A percentile compares a stretch with the other conserved stretches of the same genome.
Evolutionary conservation across 306 rosid species (phyloP).

Genomic region (Boehmeria nivea): DNA sequence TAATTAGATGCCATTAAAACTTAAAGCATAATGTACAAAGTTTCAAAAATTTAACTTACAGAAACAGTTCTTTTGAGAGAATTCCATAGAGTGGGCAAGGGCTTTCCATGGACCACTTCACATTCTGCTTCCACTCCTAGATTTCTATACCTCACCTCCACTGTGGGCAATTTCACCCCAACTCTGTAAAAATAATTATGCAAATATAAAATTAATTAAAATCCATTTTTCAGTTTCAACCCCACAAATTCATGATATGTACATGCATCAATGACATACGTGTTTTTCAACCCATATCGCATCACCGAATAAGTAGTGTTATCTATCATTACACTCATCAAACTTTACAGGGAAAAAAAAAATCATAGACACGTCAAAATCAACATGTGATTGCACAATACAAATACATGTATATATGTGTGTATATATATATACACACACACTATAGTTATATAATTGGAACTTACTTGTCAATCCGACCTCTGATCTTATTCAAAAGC

Average conservation of each 20-base stretch:
- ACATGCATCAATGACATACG: too few relatives aligned
- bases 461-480: constrained; percentile 52
- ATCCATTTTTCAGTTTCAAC: neutral
- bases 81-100: constrained; percentile 70
- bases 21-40: too few relatives aligned
- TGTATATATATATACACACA: too few relatives aligned
- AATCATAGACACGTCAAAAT: neutral
- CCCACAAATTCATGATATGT: too few relatives aligned
- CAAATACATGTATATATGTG: too few relatives aligned
- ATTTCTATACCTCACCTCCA: constrained; percentile 60
- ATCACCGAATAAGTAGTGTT: too few relatives aligned
- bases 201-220: neutral
- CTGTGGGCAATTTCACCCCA: constrained; percentile 52
- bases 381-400: too few relatives aligned
- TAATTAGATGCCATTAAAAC: too few relatives aligned
- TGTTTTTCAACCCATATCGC: too few relatives aligned
- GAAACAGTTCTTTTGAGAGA: constrained; percentile 35
- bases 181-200: constrained; percentile 24
- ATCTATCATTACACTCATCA: too few relatives aligned
- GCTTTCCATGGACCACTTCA: constrained; percentile 59
- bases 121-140: constrained; percentile 53
- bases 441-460: too few relatives aligned
- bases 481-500: constrained; percentile 44
- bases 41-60: constrained; percentile 23
- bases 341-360: neutral